A percentile compares a stretch with the other conserved stretches of the same genome.
These are phyloP conservation scores for Dictyostelium intermedium DNA, from an alignment of 78 protist species.

Conservation along the genomic window DNA sequence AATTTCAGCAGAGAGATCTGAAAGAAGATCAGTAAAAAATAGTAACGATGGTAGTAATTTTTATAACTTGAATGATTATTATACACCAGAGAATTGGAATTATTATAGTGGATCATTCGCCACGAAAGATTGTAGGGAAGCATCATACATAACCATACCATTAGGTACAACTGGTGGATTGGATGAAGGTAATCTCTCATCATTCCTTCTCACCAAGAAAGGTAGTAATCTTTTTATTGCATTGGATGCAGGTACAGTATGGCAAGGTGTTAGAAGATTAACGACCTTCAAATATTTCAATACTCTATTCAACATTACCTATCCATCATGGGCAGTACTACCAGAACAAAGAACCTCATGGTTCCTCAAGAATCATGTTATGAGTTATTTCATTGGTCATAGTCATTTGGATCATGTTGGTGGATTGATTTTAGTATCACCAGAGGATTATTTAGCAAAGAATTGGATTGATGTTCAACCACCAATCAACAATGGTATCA, in stretches of 20 bases:
- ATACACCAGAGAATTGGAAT: slow-evolving; percentile 7
- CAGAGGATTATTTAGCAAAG: slow-evolving; percentile 43
- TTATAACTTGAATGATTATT: not conserved
- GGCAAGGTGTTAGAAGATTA: slow-evolving; percentile 28
- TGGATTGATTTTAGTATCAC: slow-evolving; percentile 20
- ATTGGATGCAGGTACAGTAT: slow-evolving; percentile 59
- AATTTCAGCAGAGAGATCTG: not conserved
- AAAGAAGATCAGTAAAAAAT: not conserved
- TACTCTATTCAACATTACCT: not conserved
- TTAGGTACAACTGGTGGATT: slow-evolving; percentile 57
- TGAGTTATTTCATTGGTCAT: slow-evolving; percentile 54
- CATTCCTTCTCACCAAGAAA: slow-evolving; percentile 43
- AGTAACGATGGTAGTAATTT: not conserved
- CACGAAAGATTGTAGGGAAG: not conserved
- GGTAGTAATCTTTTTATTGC: slow-evolving; percentile 49
- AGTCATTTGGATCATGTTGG: slow-evolving; percentile 54
- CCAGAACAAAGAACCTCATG: slow-evolving; percentile 48
- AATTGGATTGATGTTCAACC: slow-evolving; percentile 12
- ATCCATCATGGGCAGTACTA: slow-evolving; percentile 34
- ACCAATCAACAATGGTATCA: slow-evolving; percentile 25
- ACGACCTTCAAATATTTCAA: not conserved
- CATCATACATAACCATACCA: slow-evolving; percentile 45
- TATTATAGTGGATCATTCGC: slow-evolving; percentile 23
- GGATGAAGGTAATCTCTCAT: slow-evolving; percentile 46
- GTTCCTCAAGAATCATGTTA: slow-evolving; percentile 25